Conservation (phyloP, 2,329 filamentous ascomycete species). For the Endocalyx cinctus region DNA sequence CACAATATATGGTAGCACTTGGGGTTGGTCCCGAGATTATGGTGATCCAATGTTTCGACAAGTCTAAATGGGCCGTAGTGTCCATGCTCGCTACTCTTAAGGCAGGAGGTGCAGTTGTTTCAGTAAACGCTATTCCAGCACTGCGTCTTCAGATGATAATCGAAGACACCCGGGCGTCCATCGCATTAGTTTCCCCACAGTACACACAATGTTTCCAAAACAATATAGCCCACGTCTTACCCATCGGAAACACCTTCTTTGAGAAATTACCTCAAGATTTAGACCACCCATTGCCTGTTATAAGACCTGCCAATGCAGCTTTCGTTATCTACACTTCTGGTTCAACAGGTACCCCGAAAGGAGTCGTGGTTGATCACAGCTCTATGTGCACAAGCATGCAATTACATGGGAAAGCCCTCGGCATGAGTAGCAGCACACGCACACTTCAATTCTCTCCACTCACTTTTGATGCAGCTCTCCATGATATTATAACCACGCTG, state of each 20-base stretch:
- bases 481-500: slow-evolving; percentile 32
- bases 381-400: slow-evolving; percentile 9
- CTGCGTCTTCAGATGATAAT: too few species aligned
- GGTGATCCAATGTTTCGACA: too few species aligned
- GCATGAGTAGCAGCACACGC: slow-evolving; percentile 5
- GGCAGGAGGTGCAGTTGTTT: neutral
- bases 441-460: slow-evolving; percentile 22
- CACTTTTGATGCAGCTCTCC: slow-evolving; percentile 33
- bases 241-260: too few species aligned
- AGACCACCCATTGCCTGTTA: too few species aligned
- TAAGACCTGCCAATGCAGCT: slow-evolving; percentile 6
- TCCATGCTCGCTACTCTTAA: neutral
- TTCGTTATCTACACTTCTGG: slow-evolving; percentile 46
- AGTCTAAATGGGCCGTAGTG: neutral
- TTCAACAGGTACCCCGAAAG: slow-evolving; percentile 45
- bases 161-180: too few species aligned
- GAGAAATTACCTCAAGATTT: too few species aligned
- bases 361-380: slow-evolving; percentile 29
- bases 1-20: too few species aligned
- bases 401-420: slow-evolving; percentile 9
- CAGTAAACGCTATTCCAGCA: too few species aligned
- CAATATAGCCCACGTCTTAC: too few species aligned
- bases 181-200: too few species aligned
- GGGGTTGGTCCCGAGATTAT: too few species aligned
- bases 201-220: too few species aligned